These are phyloP conservation scores for Apiospora marii DNA, from an alignment of 2,329 filamentous ascomycete species.

Conservation along the genomic window DNA sequence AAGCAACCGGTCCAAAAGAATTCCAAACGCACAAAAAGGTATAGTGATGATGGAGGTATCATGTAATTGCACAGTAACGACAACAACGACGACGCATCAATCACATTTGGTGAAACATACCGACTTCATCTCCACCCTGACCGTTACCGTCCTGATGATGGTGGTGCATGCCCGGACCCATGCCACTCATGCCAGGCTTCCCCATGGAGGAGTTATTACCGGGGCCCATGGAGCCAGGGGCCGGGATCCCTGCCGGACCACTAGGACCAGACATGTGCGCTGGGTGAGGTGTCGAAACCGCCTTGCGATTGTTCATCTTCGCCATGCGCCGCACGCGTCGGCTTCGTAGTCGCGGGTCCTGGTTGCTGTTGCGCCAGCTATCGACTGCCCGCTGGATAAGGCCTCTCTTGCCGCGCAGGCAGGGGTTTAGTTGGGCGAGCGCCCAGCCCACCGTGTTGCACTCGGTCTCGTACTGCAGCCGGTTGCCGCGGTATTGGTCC, in stretches of 20 bases:
- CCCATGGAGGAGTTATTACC: slow-evolving; percentile 63
- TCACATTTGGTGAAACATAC: slow-evolving; percentile 98
- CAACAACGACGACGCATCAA: slow-evolving; percentile 53
- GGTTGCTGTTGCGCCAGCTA: slow-evolving; percentile 99
- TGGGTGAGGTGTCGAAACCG: slow-evolving; percentile 66
- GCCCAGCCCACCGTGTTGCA: slow-evolving; percentile 99
- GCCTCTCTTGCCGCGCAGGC: slow-evolving; percentile 89
- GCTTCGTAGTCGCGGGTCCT: slow-evolving; percentile 90
- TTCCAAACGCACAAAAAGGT: slow-evolving; percentile 43
- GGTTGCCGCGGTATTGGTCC: slow-evolving; percentile 95
- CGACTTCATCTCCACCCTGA: slow-evolving; percentile 83
- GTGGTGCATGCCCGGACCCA: slow-evolving; percentile 76
- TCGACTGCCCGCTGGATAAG: slow-evolving; percentile 97
- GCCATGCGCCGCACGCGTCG: slow-evolving; percentile 93
- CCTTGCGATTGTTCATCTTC: slow-evolving; percentile 90
- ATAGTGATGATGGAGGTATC: slow-evolving; percentile 41
- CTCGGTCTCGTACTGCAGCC: slow-evolving; percentile 95
- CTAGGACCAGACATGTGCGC: slow-evolving; percentile 73
- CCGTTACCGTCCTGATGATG: slow-evolving; percentile 74
- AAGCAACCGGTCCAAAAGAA: slow-evolving; percentile 38
- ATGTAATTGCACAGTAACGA: slow-evolving; percentile 43
- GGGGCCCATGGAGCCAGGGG: slow-evolving; percentile 68
- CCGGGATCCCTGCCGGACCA: slow-evolving; percentile 70
- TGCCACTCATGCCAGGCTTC: slow-evolving; percentile 70
- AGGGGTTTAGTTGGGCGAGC: slow-evolving; percentile 89